These are phyloP conservation scores for Thinopyrum elongatum DNA, from an alignment of 176 grass and related monocot species.

Conservation along the genomic window DNA sequence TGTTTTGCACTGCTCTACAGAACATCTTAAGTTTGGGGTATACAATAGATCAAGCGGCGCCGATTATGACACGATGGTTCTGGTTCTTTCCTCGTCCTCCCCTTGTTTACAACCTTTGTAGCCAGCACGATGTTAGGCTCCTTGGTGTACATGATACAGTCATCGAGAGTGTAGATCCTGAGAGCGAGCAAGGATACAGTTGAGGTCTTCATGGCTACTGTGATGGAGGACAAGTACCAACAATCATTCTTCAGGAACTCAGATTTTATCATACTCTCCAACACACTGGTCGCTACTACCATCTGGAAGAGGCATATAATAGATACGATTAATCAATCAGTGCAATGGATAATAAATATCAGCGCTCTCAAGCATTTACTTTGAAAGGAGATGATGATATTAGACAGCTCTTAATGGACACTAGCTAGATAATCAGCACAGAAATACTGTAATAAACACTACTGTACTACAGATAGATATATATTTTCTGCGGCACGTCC, in stretches of 20 bases:
- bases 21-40: slow-evolving; percentile 36
- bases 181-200: slow-evolving; percentile 76
- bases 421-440: too few relatives aligned
- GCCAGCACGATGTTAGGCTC: slow-evolving; percentile 32
- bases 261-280: slow-evolving; percentile 71
- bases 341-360: neutral
- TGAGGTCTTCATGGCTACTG: slow-evolving; percentile 73
- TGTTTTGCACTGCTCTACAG: slow-evolving; percentile 20
- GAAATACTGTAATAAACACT: neutral
- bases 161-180: slow-evolving; percentile 77
- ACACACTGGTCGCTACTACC: slow-evolving; percentile 62
- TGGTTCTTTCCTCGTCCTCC: slow-evolving; percentile 37
- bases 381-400: neutral
- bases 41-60: slow-evolving; percentile 5
- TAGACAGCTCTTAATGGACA: neutral
- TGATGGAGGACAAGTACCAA: slow-evolving; percentile 95
- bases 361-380: neutral
- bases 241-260: slow-evolving; percentile 79
- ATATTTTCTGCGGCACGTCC: too few relatives aligned
- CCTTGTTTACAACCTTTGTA: slow-evolving; percentile 42
- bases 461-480: too few relatives aligned
- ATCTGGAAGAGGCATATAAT: slow-evolving; percentile 45
- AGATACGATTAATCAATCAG: slow-evolving; percentile 17
- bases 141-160: slow-evolving; percentile 71
- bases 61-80: slow-evolving; percentile 31